These are phyloP conservation scores for Letharia columbiana DNA, from an alignment of 495 filamentous ascomycete genomes.

Conservation along the genomic window DNA sequence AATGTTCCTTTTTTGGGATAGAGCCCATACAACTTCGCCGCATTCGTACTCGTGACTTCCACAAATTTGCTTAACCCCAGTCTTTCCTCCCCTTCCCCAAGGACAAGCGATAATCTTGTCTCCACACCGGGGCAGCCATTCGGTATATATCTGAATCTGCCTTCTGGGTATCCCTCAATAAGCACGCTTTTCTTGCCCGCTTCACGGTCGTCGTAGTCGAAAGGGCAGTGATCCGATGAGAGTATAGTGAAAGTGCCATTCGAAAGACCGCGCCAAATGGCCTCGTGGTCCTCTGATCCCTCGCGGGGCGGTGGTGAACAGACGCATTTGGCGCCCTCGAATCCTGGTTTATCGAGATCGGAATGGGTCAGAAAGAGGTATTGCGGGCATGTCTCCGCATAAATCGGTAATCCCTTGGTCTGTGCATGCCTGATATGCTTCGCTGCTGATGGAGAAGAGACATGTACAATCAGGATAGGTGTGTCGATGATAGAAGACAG, in stretches of 20 bases:
- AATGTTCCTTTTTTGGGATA: constrained; percentile 5
- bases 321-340: constrained; percentile 47
- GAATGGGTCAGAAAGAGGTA: constrained; percentile 53
- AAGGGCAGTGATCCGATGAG: constrained; percentile 47
- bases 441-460: constrained; percentile 44
- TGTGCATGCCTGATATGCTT: constrained; percentile 48
- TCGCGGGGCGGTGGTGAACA: constrained; percentile 40
- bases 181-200: constrained; percentile 38
- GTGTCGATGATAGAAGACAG: constrained; percentile 46
- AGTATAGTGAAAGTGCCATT: constrained; percentile 43
- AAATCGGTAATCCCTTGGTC: constrained; percentile 45
- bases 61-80: constrained; percentile 4
- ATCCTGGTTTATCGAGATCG: constrained; percentile 40
- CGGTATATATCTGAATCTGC: constrained; percentile 1
- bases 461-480: constrained; percentile 52
- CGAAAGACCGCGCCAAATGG: constrained; percentile 38
- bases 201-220: constrained; percentile 41
- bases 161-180: neutral
- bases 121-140: constrained; percentile 6
- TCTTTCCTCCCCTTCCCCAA: neutral
- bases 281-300: constrained; percentile 32
- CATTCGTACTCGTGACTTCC: constrained; percentile 3
- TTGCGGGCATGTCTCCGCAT: constrained; percentile 58
- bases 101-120: neutral
- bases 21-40: constrained; percentile 2